Percentiles rank a stretch among this genome's conserved stretches.
Conservation (phyloP, 495 filamentous ascomycete genomes). For the Cladorrhinum samala region DNA sequence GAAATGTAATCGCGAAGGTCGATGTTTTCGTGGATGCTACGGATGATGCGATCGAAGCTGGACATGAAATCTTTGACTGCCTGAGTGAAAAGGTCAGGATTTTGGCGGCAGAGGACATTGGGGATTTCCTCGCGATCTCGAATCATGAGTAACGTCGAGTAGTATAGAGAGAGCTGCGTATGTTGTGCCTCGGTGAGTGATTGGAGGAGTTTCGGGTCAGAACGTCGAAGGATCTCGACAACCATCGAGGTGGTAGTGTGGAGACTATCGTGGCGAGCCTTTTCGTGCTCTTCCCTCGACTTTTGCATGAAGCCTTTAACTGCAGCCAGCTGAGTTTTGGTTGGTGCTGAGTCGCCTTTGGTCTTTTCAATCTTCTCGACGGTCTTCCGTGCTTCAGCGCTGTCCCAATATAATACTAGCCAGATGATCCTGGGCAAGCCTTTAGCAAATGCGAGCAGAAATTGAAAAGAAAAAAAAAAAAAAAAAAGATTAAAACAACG, state of each 20-base stretch:
- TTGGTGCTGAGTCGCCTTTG: slow-evolving; percentile 34
- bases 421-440: slow-evolving; percentile 50
- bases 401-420: slow-evolving; percentile 56
- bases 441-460: no score
- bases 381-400: slow-evolving; percentile 48
- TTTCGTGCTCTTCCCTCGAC: slow-evolving; percentile 44
- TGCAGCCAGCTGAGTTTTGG: slow-evolving; percentile 41
- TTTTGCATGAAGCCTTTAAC: slow-evolving; percentile 44
- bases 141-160: slow-evolving; percentile 50
- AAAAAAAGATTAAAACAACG: no score
- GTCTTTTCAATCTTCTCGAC: slow-evolving; percentile 47
- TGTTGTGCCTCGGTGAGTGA: slow-evolving; percentile 47
- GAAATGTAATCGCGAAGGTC: slow-evolving; percentile 55
- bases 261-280: slow-evolving; percentile 34
- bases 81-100: slow-evolving; percentile 55
- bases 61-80: slow-evolving; percentile 49
- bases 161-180: slow-evolving; percentile 51
- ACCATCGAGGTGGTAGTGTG: slow-evolving; percentile 41
- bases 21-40: slow-evolving; percentile 54
- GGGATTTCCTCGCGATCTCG: slow-evolving; percentile 57
- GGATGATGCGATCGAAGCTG: slow-evolving; percentile 61
- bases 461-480: no score
- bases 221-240: slow-evolving; percentile 40
- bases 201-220: slow-evolving; percentile 18
- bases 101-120: slow-evolving; percentile 48